Base-by-base conservation (phyloP, 106 monocot species). In the Dendrobium nobile region DNA sequence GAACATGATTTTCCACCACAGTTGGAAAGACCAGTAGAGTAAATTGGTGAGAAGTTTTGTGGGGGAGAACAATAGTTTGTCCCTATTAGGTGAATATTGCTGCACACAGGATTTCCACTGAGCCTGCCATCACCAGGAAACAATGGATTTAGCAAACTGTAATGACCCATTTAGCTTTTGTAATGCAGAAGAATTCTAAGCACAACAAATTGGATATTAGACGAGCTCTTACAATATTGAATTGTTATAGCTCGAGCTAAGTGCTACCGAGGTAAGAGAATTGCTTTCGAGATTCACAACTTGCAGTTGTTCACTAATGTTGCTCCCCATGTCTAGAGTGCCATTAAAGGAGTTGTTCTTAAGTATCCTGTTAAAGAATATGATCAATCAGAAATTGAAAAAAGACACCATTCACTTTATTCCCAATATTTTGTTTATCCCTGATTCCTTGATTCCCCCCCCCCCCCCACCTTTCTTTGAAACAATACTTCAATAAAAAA, bases 251-350 rank as follows among this genome's bases (percentile, higher is more conserved):
- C 20, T 75, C 16, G 82, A 20, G 72, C 78, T 72, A 41, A 86
- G 31, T 7, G 28, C 80, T 41, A 88, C 76, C 17, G 81, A 73
- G 22, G 51, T 56, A 47, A 92, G 73, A 24, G 5, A 9, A 24
- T 92, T 92, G 37, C 84, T 79, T 78, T 88, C 56, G 54, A 92
- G 67, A 77, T 88, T 73, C 31, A 92, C 87, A n/a, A 77, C 22
- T 41, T 92, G 18, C 27, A 92, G 48, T 41, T 84, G 77, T n/a
- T n/a, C 43, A 72, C 88, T 86, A 54, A 92, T 70, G 42, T 74
- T 85, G 72, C 17, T 77, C 37, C 86, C 86, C 74, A 86, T 41
- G 33, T 73, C 43, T 8, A 86, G 78, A 13, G 67, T 76, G 5
- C 86, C 86, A 54, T 80, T 82, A 55, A 86, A 79, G 41, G 41